A percentile compares a stretch with the other conserved stretches of the same genome.
Evolutionary conservation across 225 moss, liverwort and hornwort species (phyloP).

Genomic region (Thuidium tamariscinum): DNA sequence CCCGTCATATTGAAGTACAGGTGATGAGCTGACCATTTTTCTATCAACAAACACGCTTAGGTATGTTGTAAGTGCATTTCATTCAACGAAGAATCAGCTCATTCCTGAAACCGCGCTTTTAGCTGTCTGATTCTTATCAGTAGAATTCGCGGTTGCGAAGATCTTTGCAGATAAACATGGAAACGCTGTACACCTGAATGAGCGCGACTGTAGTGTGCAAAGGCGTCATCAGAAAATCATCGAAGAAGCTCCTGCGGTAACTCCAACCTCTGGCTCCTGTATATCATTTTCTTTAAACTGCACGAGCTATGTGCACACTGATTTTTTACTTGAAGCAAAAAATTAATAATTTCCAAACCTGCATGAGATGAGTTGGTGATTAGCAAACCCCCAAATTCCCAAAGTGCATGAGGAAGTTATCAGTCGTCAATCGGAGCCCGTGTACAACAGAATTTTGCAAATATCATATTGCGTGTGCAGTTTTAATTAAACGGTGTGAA

Average conservation of each 20-base stretch:
- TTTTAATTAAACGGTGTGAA: neutral
- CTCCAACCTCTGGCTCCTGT: neutral
- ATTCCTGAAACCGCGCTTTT: neutral
- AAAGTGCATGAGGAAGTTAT: neutral
- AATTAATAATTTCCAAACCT: neutral
- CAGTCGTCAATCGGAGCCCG: neutral
- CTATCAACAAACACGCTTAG: neutral
- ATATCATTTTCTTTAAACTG: neutral
- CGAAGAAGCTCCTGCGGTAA: constrained; percentile 98
- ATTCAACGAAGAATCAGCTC: neutral
- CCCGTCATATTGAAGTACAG: constrained; percentile 99
- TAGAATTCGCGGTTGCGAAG: constrained; percentile 18
- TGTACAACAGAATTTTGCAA: neutral
- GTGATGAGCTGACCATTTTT: constrained; percentile 15
- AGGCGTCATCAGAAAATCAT: constrained; percentile 98
- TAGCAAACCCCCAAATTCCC: neutral
- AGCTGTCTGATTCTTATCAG: neutral
- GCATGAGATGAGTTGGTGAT: neutral
- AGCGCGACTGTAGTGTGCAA: constrained; percentile 97
- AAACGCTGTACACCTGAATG: constrained; percentile 78
- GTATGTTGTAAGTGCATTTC: neutral
- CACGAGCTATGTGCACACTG: neutral
- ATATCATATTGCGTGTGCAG: neutral
- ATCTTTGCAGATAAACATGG: constrained; percentile 97
- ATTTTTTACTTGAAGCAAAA: neutral